Base-by-base conservation (phyloP, 202 grass and related monocot genomes). In the Schoenoplectus triqueter region DNA sequence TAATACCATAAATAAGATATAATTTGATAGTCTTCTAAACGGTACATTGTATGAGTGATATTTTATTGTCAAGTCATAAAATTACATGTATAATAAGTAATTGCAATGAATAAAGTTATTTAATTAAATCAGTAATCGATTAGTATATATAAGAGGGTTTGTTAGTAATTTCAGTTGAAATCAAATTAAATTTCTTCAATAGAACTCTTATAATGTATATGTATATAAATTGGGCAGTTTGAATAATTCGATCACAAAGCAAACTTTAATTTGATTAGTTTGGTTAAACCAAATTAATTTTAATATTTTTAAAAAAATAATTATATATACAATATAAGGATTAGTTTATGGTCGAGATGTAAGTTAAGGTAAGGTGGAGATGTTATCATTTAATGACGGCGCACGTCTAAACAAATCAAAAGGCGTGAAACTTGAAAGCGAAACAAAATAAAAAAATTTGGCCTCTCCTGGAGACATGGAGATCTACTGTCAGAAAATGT, bases 231-330 rank as follows among this genome's bases (percentile, higher is more conserved):
- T 6, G 20, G 20, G 5, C 7, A 10, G 14, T n/a, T 1, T 66
- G 3, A 8, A 17, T 66, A 66, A 66, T 20, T 66, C 7, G 5
- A 66, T 66, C 20, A 66, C 63, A 66, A 66, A 66, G 7, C 9
- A 68, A 68, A 68, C n/a, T 22, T 48, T 45, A 73, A 73, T 48
- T 73, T n/a, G 11, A 4, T 73, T 68, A 20, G 39, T 68, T 22
- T 68, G 65, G 19, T 6, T 73, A 1, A 47, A 73, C 1, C 3
- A n/a, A 73, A 47, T 73, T 48, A 18, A 7, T n/a, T 7, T 45
- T 5, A 64, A 64, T 10, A 64, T 47, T 71, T 62, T 62, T 39
- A 66, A 66, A 66, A 10, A 3, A 22, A n/a, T n/a, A 31, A 66
- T 67, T 40, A 8, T 40, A 66, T 5, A 4, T 15, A 47, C n/a